Conservation (phyloP, 257 asterid genomes). For the Voacanga thouarsii region DNA sequence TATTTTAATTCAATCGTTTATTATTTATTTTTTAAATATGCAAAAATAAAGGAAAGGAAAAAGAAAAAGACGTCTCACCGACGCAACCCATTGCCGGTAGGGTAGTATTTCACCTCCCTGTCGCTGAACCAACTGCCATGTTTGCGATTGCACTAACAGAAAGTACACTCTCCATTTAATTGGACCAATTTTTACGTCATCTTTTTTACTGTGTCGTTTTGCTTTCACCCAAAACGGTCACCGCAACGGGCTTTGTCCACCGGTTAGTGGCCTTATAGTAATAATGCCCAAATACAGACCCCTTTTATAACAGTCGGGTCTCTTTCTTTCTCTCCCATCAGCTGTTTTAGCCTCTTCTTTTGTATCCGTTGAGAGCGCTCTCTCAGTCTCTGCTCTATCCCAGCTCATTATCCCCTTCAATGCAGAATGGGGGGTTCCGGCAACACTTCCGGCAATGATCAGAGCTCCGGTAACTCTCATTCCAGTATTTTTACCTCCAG, state of each 20-base stretch:
- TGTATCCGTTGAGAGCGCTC: conserved; percentile 11
- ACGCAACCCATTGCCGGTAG: too few species aligned
- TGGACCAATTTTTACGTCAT: not conserved
- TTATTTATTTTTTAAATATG: too few species aligned
- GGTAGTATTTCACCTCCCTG: too few species aligned
- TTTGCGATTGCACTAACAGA: too few species aligned
- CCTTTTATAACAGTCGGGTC: not conserved
- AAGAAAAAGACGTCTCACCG: too few species aligned
- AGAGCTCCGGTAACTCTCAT: conserved; percentile 27
- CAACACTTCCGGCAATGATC: conserved; percentile 29
- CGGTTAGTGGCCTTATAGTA: not conserved
- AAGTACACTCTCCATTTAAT: not conserved
- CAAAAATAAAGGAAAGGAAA: too few species aligned
- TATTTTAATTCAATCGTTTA: too few species aligned
- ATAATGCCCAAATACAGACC: not conserved
- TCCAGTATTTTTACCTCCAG: conserved; percentile 35
- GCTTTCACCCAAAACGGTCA: not conserved
- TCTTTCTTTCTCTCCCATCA: not conserved
- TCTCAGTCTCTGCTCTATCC: not conserved
- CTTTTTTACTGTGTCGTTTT: not conserved
- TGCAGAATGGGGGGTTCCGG: conserved; percentile 1
- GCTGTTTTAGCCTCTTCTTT: not conserved
- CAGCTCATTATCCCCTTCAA: conserved; percentile 22
- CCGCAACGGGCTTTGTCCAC: not conserved
- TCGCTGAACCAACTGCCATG: too few species aligned